Evolutionary conservation across 306 rosid genomes (phyloP), one percentile per base, ranked within the genome.

Genomic region (Nissolia schottii): DNA sequence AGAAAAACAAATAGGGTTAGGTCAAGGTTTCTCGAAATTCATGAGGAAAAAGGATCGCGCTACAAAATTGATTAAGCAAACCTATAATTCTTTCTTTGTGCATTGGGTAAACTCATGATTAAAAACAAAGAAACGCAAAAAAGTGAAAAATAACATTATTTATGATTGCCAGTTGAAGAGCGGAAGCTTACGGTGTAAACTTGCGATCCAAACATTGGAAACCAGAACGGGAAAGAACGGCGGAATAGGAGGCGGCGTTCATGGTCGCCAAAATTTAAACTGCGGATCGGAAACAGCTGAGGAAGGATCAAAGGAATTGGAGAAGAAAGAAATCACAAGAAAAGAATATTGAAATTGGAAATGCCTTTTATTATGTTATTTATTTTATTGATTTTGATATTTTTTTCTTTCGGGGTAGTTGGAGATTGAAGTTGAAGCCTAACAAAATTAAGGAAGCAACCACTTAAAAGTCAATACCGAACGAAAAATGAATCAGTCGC

Each of bases 101-200:
- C 38, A 1, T 32, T 32, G 3, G 48, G 32, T 5, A 71, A 28
- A 16, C 25, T 71, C 3, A 4, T 18, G 11, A 19, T 50, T 8
- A 37, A 23, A 57, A 48, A 1, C 15, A 19, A 38, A 75, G 32
- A 53, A 22, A 56, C 6, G 23, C 12, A 27, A 34, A 14, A 10
- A 34, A 0, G 37, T n/a, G n/a, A n/a, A n/a, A n/a, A n/a, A 3
- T 37, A 46, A 54, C 13, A 20, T 55, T 7, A 63, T 41, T 8
- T 4, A 20, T 56, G 64, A 16, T 0, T 2, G 23, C 4, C 3
- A 18, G 11, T 19, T 2, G 25, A 8, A 2, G 55, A 49, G 12
- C 3, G 55, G 16, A 35, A 31, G 70, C 93, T 84, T 65, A 90
- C 96, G 68, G 13, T 10, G 83, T 71, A 28, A 79, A 14, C 6